Evolutionary conservation across 345 rosid species (phyloP).

Genomic region (Brassica carinata): DNA sequence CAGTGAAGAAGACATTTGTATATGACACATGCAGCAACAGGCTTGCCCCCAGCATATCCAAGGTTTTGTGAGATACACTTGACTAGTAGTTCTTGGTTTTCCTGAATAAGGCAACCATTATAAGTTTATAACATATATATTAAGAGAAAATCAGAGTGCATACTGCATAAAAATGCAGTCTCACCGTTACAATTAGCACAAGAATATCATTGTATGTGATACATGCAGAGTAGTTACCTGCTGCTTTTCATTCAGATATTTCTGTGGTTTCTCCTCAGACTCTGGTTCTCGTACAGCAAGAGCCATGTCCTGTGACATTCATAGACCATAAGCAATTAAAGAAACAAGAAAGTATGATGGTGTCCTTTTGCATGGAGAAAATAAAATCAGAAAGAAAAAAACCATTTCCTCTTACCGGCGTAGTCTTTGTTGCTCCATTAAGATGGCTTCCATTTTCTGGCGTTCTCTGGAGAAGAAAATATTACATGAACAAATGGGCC

Average conservation of each 20-base stretch:
- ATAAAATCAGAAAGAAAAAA: neutral
- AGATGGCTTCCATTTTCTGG: conserved; percentile 72
- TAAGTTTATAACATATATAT: conserved; percentile 13
- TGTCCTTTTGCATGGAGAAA: neutral
- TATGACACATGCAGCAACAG: conserved; percentile 92
- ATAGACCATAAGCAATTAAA: conserved; percentile 13
- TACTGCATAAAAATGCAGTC: neutral
- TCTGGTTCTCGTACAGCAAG: conserved; percentile 78
- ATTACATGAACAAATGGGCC: conserved; percentile 24
- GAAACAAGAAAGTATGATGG: conserved; percentile 18
- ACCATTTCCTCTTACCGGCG: conserved; percentile 50
- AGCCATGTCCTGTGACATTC: conserved; percentile 57
- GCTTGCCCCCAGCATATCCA: conserved; percentile 89
- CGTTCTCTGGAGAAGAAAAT: conserved; percentile 64
- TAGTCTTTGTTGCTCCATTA: conserved; percentile 69
- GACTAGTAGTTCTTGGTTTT: conserved; percentile 85
- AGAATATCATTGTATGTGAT: neutral
- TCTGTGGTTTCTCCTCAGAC: conserved; percentile 97
- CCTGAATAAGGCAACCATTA: conserved; percentile 51
- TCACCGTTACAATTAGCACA: neutral
- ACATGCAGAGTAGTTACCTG: conserved; percentile 51
- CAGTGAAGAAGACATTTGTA: conserved; percentile 97
- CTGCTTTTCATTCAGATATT: conserved; percentile 93
- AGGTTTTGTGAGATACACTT: conserved; percentile 90
- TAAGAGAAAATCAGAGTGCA: conserved; percentile 7